Evolutionary conservation across 345 rosid species (phyloP).

Genomic region (Clausena lansium): DNA sequence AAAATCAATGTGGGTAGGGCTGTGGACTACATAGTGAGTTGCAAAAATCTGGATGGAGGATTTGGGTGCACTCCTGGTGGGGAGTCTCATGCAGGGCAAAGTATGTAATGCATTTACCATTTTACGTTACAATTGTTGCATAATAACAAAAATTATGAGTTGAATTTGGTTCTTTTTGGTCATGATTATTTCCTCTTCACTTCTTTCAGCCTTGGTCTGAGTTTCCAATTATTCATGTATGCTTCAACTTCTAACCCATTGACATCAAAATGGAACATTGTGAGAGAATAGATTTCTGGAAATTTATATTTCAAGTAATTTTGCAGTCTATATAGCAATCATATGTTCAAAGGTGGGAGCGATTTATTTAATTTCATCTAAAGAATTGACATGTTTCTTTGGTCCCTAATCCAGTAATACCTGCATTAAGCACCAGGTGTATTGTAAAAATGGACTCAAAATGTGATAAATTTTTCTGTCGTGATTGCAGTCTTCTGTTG

Average conservation of each 20-base stretch:
- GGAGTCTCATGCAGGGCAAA: slow-evolving; percentile 95
- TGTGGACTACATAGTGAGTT: slow-evolving; percentile 72
- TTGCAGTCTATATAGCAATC: not conserved
- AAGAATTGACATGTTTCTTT: not conserved
- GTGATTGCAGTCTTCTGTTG: slow-evolving; percentile 35
- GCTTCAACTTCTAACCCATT: not conserved
- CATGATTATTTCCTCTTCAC: not conserved
- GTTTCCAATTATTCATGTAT: not conserved
- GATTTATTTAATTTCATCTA: not conserved
- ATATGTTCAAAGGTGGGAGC: not conserved
- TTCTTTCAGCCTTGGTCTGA: not conserved
- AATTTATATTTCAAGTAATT: not conserved
- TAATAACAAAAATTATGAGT: not conserved
- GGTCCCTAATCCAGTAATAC: not conserved
- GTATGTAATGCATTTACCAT: slow-evolving; percentile 41
- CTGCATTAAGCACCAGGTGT: not conserved
- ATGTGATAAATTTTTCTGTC: not conserved
- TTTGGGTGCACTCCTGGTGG: slow-evolving; percentile 95
- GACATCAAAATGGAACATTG: not conserved
- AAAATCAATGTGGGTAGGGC: slow-evolving; percentile 77
- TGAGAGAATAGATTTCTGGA: too few species aligned
- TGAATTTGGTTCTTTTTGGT: not conserved
- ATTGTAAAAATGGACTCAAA: not conserved
- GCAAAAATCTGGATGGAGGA: slow-evolving; percentile 94
- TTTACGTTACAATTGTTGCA: not conserved